Conservation (phyloP, 1,284 basidiomycete genomes). For the Ustilago shanxiensis region DNA sequence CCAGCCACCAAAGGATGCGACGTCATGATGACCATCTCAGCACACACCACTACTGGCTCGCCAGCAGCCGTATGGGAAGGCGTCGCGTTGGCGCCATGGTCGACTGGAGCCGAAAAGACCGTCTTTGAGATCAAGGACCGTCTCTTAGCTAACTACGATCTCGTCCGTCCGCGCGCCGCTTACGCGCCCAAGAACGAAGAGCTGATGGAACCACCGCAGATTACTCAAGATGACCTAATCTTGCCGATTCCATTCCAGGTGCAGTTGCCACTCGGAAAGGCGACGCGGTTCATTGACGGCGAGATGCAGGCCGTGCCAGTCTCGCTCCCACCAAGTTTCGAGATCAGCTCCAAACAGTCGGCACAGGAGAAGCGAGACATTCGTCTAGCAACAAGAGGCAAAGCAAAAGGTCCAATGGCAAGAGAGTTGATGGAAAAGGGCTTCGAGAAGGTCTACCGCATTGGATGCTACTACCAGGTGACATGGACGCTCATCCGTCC, state of each 20-base stretch:
- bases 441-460: conserved; percentile 57
- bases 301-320: conserved; percentile 58
- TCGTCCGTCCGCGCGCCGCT: conserved; percentile 38
- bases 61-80: conserved; percentile 65
- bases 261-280: conserved; percentile 58
- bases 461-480: conserved; percentile 66
- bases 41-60: conserved; percentile 59
- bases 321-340: conserved; percentile 61
- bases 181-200: conserved; percentile 50
- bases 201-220: conserved; percentile 43
- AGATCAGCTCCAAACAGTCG: conserved; percentile 59
- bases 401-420: conserved; percentile 42
- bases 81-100: conserved; percentile 54
- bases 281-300: conserved; percentile 61
- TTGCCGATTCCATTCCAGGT: conserved; percentile 58
- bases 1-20: conserved; percentile 50
- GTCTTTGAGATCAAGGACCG: conserved; percentile 58
- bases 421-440: conserved; percentile 57
- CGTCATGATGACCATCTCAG: conserved; percentile 61
- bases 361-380: conserved; percentile 52
- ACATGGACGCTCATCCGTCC: conserved; percentile 52
- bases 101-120: conserved; percentile 47
- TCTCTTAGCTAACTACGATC: conserved; percentile 46
- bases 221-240: conserved; percentile 51
- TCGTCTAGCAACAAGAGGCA: conserved; percentile 51